phyloP scores from a whole-genome alignment of 306 rosid genomes.

The Castanopsis chinensis region DNA sequence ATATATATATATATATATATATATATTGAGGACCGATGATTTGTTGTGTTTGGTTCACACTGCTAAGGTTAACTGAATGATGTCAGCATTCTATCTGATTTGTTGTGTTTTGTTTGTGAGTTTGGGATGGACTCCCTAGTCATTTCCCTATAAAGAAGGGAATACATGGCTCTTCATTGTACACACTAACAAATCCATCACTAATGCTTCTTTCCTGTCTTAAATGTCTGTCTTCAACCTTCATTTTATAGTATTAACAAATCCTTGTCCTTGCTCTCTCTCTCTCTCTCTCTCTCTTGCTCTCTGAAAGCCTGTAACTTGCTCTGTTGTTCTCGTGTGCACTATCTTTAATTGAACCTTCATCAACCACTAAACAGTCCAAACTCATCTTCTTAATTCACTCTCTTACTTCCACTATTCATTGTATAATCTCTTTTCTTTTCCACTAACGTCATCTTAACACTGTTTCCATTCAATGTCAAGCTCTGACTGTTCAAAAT shows the following conservation, averaged over 20 bases:
- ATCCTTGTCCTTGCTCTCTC: not conserved
- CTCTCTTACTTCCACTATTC: slow-evolving; percentile 25
- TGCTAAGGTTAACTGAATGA: too few relatives aligned
- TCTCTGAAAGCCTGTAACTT: slow-evolving; percentile 29
- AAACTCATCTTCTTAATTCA: slow-evolving; percentile 26
- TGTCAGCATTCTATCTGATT: too few relatives aligned
- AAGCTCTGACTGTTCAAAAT: slow-evolving; percentile 17
- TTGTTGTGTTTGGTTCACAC: too few relatives aligned
- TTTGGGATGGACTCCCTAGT: too few relatives aligned
- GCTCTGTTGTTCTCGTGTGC: slow-evolving; percentile 31
- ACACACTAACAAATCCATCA: too few relatives aligned
- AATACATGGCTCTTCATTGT: too few relatives aligned
- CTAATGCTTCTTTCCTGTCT: slow-evolving; percentile 13
- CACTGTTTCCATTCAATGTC: not conserved
- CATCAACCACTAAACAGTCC: slow-evolving; percentile 38
- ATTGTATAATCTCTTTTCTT: slow-evolving; percentile 11
- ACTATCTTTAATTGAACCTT: slow-evolving; percentile 44
- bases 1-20: too few relatives aligned
- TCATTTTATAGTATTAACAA: not conserved
- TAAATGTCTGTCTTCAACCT: not conserved
- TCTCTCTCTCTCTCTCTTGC: not conserved
- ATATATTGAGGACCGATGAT: too few relatives aligned
- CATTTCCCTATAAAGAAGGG: too few relatives aligned
- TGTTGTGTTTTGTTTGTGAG: too few relatives aligned
- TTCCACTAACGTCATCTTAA: slow-evolving; percentile 14